phyloP scores from a whole-genome alignment of 1,284 basidiomycete species.

The Sparassis latifolia region DNA sequence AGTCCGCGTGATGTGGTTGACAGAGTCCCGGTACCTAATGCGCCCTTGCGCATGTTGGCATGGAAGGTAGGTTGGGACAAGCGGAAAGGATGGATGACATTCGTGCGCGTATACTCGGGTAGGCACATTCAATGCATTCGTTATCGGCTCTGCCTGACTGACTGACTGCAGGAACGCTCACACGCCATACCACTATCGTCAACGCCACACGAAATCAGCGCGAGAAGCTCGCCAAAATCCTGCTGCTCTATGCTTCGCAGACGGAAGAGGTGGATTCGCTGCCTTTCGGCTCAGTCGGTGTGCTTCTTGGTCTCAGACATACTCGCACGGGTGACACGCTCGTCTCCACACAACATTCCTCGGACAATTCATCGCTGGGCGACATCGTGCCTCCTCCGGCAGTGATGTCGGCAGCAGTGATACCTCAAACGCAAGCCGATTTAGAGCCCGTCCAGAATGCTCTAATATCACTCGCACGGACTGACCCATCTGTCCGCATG shows the following conservation, averaged over 20 bases:
- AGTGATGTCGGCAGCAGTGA: conserved; percentile 73
- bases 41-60: conserved; percentile 61
- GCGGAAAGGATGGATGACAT: conserved; percentile 85
- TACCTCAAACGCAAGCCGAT: conserved; percentile 80
- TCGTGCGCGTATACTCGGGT: conserved; percentile 86
- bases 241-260: conserved; percentile 76
- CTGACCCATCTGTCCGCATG: conserved; percentile 78
- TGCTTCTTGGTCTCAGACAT: conserved; percentile 75
- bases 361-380: conserved; percentile 39
- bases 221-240: conserved; percentile 72
- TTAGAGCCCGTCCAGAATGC: conserved; percentile 72
- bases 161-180: conserved; percentile 50
- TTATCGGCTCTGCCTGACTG: conserved; percentile 3
- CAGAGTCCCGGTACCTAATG: conserved; percentile 35
- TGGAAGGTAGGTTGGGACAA: conserved; percentile 91
- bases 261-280: conserved; percentile 78
- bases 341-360: conserved; percentile 38
- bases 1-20: conserved; percentile 63
- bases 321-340: conserved; percentile 89
- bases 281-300: conserved; percentile 79
- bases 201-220: conserved; percentile 66
- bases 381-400: conserved; percentile 71
- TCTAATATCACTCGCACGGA: conserved; percentile 68
- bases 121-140: conserved; percentile 12
- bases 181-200: conserved; percentile 53